Percentiles rank a stretch among this genome's conserved stretches.
Conservation (phyloP, 108 stramenopile genomes). For the Discostella stelligeroides region DNA sequence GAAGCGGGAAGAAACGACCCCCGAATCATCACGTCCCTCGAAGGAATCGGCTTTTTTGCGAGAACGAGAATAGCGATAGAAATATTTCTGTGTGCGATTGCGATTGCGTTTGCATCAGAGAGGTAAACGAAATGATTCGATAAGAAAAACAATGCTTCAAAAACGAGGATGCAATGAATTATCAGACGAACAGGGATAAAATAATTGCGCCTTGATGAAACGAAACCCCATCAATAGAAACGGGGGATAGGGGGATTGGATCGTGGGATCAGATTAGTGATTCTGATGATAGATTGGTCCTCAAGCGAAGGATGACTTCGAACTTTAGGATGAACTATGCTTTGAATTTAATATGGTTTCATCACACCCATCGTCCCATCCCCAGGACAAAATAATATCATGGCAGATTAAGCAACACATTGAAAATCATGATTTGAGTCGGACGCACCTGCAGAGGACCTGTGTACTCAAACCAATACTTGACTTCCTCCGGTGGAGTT, state of each 20-base stretch:
- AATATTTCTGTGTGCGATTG: slow-evolving; percentile 86
- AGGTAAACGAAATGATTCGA: too few species aligned
- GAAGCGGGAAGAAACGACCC: slow-evolving; percentile 82
- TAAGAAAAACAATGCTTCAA: too few species aligned
- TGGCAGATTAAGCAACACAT: too few species aligned
- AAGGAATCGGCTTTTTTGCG: slow-evolving; percentile 89
- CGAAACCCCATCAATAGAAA: too few species aligned
- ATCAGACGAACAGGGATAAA: too few species aligned
- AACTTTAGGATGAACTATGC: slow-evolving; percentile 71
- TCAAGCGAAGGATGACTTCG: slow-evolving; percentile 71
- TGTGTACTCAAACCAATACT: slow-evolving; percentile 92
- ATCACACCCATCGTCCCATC: slow-evolving; percentile 31
- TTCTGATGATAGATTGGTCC: slow-evolving; percentile 59
- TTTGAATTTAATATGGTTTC: slow-evolving; percentile 44
- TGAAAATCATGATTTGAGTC: not conserved
- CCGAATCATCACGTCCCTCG: slow-evolving; percentile 89
- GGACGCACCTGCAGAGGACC: slow-evolving; percentile 82
- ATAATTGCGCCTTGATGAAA: not conserved
- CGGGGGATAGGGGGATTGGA: not conserved
- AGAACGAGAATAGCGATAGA: slow-evolving; percentile 81
- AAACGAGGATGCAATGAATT: too few species aligned
- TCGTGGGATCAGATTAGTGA: slow-evolving; percentile 56
- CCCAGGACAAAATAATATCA: not conserved
- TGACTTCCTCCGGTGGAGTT: slow-evolving; percentile 86
- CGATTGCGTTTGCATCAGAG: not conserved